Conservation (phyloP, 2,329 filamentous ascomycete genomes). For the Diplodia seriata region DNA sequence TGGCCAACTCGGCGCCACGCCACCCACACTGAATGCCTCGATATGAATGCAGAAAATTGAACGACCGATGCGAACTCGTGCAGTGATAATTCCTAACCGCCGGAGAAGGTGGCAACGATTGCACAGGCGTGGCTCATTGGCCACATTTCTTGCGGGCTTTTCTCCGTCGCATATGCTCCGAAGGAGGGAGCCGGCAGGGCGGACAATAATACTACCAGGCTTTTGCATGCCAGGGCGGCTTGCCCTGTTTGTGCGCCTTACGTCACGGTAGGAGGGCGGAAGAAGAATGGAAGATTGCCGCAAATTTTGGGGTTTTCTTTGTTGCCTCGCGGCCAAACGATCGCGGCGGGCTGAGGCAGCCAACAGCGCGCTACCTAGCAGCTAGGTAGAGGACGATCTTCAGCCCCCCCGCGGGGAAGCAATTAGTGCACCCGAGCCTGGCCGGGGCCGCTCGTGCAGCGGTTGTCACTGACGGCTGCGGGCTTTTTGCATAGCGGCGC, state of each 20-base stretch:
- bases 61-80: constrained; percentile 5
- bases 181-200: constrained; percentile 18
- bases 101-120: neutral
- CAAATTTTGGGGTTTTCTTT: neutral
- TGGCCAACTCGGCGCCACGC: constrained; percentile 8
- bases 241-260: constrained; percentile 11
- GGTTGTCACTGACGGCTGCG: neutral
- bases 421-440: constrained; percentile 3
- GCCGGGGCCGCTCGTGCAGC: constrained; percentile 19
- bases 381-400: constrained; percentile 14
- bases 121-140: neutral
- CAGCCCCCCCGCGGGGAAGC: constrained; percentile 25
- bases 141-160: constrained; percentile 11
- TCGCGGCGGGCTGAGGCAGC: neutral
- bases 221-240: constrained; percentile 27
- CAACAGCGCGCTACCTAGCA: neutral
- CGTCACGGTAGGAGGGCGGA: neutral
- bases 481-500: constrained; percentile 4
- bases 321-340: neutral
- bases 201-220: constrained; percentile 7
- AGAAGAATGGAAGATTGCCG: constrained; percentile 2
- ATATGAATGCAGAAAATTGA: constrained; percentile 14
- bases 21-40: neutral
- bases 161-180: neutral
- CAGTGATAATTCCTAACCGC: neutral